These are phyloP conservation scores for Syzygium aromaticum DNA, from an alignment of 345 rosid species.

Conservation along the genomic window DNA sequence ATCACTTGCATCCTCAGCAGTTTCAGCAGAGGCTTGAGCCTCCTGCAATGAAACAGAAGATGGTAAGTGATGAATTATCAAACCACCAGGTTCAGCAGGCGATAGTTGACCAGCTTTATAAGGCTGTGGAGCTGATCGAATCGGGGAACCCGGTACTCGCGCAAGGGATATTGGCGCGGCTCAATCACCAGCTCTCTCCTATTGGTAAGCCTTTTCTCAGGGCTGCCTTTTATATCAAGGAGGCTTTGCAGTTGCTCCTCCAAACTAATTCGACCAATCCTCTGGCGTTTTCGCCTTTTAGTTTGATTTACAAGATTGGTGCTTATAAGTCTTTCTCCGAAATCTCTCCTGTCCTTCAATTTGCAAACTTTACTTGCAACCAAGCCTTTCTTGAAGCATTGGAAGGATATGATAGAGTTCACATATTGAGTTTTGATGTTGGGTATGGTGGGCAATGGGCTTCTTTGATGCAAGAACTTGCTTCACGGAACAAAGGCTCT, in stretches of 20 bases:
- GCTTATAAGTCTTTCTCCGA: constrained; percentile 87
- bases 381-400: constrained; percentile 73
- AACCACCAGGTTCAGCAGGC: constrained; percentile 66
- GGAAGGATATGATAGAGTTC: constrained; percentile 50
- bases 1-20: constrained; percentile 21
- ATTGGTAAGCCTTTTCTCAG: constrained; percentile 67
- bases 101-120: constrained; percentile 62
- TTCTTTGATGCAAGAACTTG: constrained; percentile 89
- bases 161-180: constrained; percentile 99
- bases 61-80: constrained; percentile 30
- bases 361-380: constrained; percentile 79
- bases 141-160: constrained; percentile 76
- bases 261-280: constrained; percentile 10
- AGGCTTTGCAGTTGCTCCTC: constrained; percentile 60
- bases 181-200: constrained; percentile 97
- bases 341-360: constrained; percentile 74
- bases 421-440: constrained; percentile 80
- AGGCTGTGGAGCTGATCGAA: constrained; percentile 87
- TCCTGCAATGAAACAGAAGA: constrained; percentile 22
- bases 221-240: constrained; percentile 75
- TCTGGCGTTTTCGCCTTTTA: constrained; percentile 27
- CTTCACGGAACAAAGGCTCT: constrained; percentile 37
- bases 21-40: constrained; percentile 24
- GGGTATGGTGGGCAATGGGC: constrained; percentile 96
- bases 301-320: constrained; percentile 60